Evolutionary conservation across 176 grass and related monocot genomes (phyloP), one percentile per base, ranked within the genome.

Genomic region (Musa itinerans): DNA sequence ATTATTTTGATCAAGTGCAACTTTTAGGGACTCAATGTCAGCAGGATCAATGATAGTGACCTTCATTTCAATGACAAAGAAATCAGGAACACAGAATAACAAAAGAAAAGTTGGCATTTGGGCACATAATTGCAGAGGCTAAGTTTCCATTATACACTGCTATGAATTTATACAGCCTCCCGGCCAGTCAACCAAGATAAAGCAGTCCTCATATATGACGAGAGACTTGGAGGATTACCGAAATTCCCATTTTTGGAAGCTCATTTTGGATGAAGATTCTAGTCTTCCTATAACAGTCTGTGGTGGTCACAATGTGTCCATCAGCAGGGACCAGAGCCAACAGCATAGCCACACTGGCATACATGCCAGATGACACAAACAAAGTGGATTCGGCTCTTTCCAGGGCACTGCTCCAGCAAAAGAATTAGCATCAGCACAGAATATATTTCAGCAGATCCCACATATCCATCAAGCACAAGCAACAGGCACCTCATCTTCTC

Each of bases 321-420:
- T 90, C 95, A 56, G 84, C 95, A 53, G 95, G 95, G 65, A 99
- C 88, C 71, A 99, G 82, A 55, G 90, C 65, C 13, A 80, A 90
- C 54, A 99, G 84, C 95, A 91, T 87, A 43, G 95, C 90, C 17
- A 99, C 95, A 82, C 90, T 89, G 23, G 90, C 90, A 62, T 92
- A 94, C 95, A 99, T 99, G 68, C 95, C 95, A 24, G 90, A 99
- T 21, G 90, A 88, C 75, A 99, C 95, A 81, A 99, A 99, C 15
- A 99, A 71, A 58, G 90, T 99, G 52, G 95, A 99, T 76, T 99
- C 90, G 26, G 90, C 90, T 79, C 82, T 94, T 74, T 99, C 90
- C 84, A 99, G 76, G 72, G 95, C 95, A 80, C 90, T 99, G 84
- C 80, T 83, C 21, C 70, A 82, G 78, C 55, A 83, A 74, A 81